phyloP scores from a whole-genome alignment of 1,139 yeast genomes.

The Debaryomyces robertsiae region DNA sequence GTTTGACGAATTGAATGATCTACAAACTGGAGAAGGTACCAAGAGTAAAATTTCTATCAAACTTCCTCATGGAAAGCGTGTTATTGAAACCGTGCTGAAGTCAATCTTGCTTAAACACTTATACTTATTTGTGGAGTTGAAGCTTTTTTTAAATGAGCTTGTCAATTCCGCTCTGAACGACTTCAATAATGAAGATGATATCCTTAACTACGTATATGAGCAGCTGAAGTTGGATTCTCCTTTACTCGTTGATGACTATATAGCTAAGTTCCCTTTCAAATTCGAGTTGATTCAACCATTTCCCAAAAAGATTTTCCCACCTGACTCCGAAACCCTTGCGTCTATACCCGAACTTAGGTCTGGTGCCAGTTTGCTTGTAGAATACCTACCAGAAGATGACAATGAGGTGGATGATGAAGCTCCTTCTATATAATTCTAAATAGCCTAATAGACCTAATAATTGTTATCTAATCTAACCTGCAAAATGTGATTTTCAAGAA shows the following conservation, averaged over 20 bases:
- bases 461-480: conserved; percentile 9
- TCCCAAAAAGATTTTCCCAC: conserved; percentile 37
- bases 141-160: conserved; percentile 25
- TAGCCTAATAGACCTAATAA: background rate
- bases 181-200: conserved; percentile 16
- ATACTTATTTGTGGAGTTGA: conserved; percentile 63
- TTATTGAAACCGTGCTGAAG: conserved; percentile 56
- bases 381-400: conserved; percentile 27
- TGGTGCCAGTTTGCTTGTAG: conserved; percentile 47
- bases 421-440: background rate
- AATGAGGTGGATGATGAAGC: conserved; percentile 19
- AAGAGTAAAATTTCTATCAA: conserved; percentile 38
- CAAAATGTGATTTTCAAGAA: conserved; percentile 2
- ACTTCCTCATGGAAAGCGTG: conserved; percentile 60
- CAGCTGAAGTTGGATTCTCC: conserved; percentile 14
- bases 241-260: conserved; percentile 24
- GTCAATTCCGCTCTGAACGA: conserved; percentile 18
- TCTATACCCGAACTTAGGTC: conserved; percentile 32
- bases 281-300: conserved; percentile 49
- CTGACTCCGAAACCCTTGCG: conserved; percentile 21
- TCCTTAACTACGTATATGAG: conserved; percentile 16
- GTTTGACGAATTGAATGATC: conserved; percentile 16
- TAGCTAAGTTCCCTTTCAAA: conserved; percentile 28
- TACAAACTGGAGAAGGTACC: conserved; percentile 9
- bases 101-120: conserved; percentile 57